Evolutionary conservation across 2,329 filamentous ascomycete genomes (phyloP), one percentile per base, ranked within the genome.

Genomic region (Exutisphaerella laricina): DNA sequence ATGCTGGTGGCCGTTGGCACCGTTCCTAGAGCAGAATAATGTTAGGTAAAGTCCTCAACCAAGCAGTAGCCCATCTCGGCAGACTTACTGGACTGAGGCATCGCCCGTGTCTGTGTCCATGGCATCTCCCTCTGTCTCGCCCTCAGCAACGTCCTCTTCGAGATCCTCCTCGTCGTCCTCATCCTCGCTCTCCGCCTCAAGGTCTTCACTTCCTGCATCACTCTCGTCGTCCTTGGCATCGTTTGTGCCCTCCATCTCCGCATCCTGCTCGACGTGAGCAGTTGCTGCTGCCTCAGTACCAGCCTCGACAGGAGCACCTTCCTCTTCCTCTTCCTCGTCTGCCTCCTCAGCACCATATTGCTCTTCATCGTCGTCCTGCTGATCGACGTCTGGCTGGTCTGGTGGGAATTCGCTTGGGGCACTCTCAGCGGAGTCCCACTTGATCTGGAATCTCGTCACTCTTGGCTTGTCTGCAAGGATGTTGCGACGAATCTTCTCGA

Each of bases 401-500:
- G 92, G 94, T 21, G 92, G 92, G 66, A 87, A 98, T 69, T 98
- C 90, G 52, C 92, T 82, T 2, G 92, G 92, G 21, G 92, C 92
- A 64, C 88, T 92, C 54, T 89, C 90, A 62, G 98, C 92, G n/a
- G 87, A 92, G 63, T 98, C 92, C 92, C 92, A 98, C 72, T 98
- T 98, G 71, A 98, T 98, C 32, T 89, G 88, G 63, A 98, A 98
- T 53, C 92, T 82, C 21, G 92, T 98, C 39, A 98, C 92, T 68
- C 92, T 81, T 9, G 92, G 92, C 78, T 98, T 98, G 71, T 97
- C 90, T 3, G 89, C 88, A 26, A 98, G 78, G 38, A 98, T 86
- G 62, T 94, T 96, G 57, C 94, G 84, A 55, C 80, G 80, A 51
- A 98, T 88, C 60, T 88, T 87, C 65, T 98, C 94, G 53, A 97